Percentiles rank a stretch among this genome's conserved stretches.
Evolutionary conservation across 129 eudicot species (phyloP).

Genomic region (Erigeron canadensis): DNA sequence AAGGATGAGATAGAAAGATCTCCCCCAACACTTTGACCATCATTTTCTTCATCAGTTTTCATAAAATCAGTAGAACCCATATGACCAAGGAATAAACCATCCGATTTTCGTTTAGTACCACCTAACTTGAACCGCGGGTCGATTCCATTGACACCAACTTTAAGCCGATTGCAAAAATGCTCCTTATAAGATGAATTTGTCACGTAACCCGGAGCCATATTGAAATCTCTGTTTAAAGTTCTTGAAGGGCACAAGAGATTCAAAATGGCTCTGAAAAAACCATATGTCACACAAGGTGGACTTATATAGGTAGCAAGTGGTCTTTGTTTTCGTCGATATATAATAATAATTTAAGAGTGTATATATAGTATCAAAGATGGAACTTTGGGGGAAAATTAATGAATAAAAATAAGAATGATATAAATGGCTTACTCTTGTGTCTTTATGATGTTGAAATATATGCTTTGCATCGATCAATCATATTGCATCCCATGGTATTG

Average conservation of each 20-base stretch:
- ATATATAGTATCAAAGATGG: no score
- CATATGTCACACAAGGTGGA: constrained; percentile 24
- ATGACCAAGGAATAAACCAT: constrained; percentile 11
- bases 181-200: constrained; percentile 27
- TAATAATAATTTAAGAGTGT: no score
- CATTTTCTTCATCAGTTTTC: constrained; percentile 1
- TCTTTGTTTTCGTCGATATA: constrained; percentile 19
- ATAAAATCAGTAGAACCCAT: constrained; percentile 10
- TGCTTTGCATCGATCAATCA: constrained; percentile 28
- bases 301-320: constrained; percentile 28
- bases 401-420: neutral
- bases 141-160: constrained; percentile 26
- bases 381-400: neutral
- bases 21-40: constrained; percentile 16
- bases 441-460: neutral
- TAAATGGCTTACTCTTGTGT: neutral
- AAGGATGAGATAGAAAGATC: constrained; percentile 26
- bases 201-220: constrained; percentile 50
- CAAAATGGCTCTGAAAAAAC: constrained; percentile 50
- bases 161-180: constrained; percentile 12
- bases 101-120: constrained; percentile 31
- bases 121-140: constrained; percentile 25
- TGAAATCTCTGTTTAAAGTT: neutral
- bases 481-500: neutral
- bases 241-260: constrained; percentile 22